Percentiles rank a stretch among this genome's conserved stretches.
phyloP scores from a whole-genome alignment of 1,284 basidiomycete species.

The Rhodotorula sp. region DNA sequence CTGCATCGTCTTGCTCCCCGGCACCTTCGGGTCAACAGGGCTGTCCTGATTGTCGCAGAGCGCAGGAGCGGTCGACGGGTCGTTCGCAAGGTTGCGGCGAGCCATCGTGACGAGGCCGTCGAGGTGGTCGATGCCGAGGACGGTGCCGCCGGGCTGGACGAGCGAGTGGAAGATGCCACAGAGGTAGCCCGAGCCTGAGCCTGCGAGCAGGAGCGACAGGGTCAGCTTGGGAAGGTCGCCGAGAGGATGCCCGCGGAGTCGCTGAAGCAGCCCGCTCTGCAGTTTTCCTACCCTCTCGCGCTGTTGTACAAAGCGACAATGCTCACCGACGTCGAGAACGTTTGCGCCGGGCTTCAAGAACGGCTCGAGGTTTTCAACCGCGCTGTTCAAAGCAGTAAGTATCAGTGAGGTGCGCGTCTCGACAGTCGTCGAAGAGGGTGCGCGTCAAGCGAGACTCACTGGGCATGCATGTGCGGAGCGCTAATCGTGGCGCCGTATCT shows the following conservation, averaged over 20 bases:
- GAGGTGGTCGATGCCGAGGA: slow-evolving; percentile 92
- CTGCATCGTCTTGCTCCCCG: not conserved
- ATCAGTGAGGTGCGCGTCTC: not conserved
- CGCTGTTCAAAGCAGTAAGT: slow-evolving; percentile 45
- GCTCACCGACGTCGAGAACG: slow-evolving; percentile 74
- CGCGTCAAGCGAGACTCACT: slow-evolving; percentile 45
- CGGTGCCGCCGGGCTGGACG: slow-evolving; percentile 60
- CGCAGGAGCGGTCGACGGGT: not conserved
- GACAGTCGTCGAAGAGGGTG: too few species aligned
- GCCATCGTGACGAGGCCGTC: slow-evolving; percentile 59
- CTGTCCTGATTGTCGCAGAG: not conserved
- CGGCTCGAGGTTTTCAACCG: slow-evolving; percentile 67
- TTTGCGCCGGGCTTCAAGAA: slow-evolving; percentile 66
- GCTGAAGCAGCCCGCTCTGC: too few species aligned
- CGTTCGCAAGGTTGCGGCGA: slow-evolving; percentile 53
- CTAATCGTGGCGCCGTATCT: slow-evolving; percentile 81
- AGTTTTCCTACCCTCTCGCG: too few species aligned
- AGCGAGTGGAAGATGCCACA: slow-evolving; percentile 73
- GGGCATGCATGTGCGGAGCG: slow-evolving; percentile 90
- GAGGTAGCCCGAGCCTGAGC: slow-evolving; percentile 69
- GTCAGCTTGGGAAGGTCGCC: too few species aligned
- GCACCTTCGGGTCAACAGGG: not conserved
- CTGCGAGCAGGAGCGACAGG: not conserved
- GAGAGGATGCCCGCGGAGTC: not conserved
- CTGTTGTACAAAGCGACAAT: too few species aligned